phyloP scores from a whole-genome alignment of 306 rosid genomes.

The Trifolium subterraneum region DNA sequence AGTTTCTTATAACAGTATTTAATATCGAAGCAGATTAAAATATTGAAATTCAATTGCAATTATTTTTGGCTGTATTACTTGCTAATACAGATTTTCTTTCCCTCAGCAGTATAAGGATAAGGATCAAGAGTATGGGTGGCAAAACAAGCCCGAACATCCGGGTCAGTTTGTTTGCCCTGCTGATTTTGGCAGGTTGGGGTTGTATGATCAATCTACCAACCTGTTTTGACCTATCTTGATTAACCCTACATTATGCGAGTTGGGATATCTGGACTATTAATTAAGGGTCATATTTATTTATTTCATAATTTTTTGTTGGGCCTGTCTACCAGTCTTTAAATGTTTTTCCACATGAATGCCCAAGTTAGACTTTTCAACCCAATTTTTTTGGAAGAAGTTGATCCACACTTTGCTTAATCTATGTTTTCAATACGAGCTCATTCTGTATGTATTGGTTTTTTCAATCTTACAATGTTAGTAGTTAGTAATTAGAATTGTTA shows the following conservation, averaged over 20 bases:
- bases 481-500: too few relatives aligned
- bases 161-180: constrained; percentile 8
- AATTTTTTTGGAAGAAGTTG: not conserved
- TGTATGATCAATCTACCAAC: not conserved
- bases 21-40: constrained; percentile 13
- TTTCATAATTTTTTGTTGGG: not conserved
- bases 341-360: not conserved
- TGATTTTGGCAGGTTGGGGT: constrained; percentile 16
- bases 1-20: constrained; percentile 4
- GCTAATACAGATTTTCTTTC: constrained; percentile 30
- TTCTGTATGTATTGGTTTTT: not conserved
- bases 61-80: not conserved
- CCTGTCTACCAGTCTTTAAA: not conserved
- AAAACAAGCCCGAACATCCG: constrained; percentile 8
- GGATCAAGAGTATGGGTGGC: not conserved
- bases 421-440: not conserved
- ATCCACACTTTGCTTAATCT: not conserved
- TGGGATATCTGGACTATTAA: not conserved
- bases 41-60: constrained; percentile 1
- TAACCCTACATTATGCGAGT: not conserved
- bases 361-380: constrained; percentile 1
- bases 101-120: not conserved
- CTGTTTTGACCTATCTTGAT: not conserved
- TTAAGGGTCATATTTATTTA: not conserved
- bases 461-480: not conserved